Base-by-base conservation (phyloP, 2,329 filamentous ascomycete genomes). In the Cladosporium phlei region DNA sequence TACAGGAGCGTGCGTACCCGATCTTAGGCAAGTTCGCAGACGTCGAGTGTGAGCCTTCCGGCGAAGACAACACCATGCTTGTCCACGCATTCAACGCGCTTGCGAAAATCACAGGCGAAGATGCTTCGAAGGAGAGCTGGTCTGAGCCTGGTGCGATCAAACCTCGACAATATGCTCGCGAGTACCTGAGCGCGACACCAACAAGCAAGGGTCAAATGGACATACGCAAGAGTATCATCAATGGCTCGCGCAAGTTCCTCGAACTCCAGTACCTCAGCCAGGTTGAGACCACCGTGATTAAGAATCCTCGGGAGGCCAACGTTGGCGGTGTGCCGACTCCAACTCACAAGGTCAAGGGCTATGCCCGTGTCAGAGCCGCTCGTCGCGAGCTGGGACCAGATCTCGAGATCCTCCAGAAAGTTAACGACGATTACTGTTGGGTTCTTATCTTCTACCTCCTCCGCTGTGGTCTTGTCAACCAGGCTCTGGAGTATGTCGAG, bases 361-460 rank as follows among this genome's bases (percentile, higher is more conserved):
- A 91, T 62, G 88, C 98, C 56, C 82, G 90, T 38, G 76, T 96
- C 48, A 82, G 87, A 51, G 79, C 83, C 32, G 77, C 80, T 2
- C 81, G 88, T 49, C 95, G 90, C 67, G 88, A 95, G 60, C 77
- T 97, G 33, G 86, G 86, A 2, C 82, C 85, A 2, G 87, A 85
- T 52, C 80, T 83, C 4, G 82, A 91, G 54, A 40, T 58, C 10
- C 74, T 96, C 37, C 88, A 95, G 66, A 80, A 83, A 64, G 77
- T 90, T 38, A 81, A 68, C 22, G 62, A 62, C 19, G 90, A 95
- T 63, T 93, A 85, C 60, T 85, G 90, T 53, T 98, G 93, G 93
- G 89, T 90, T 33, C 77, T 96, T 39, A 82, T 98, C 34, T 98
- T 94, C 71, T 97, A 88, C 67, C 78, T 97, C 30, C 72, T 98